phyloP scores from a whole-genome alignment of 2,329 filamentous ascomycete species.

The Aspergillus intermedius region DNA sequence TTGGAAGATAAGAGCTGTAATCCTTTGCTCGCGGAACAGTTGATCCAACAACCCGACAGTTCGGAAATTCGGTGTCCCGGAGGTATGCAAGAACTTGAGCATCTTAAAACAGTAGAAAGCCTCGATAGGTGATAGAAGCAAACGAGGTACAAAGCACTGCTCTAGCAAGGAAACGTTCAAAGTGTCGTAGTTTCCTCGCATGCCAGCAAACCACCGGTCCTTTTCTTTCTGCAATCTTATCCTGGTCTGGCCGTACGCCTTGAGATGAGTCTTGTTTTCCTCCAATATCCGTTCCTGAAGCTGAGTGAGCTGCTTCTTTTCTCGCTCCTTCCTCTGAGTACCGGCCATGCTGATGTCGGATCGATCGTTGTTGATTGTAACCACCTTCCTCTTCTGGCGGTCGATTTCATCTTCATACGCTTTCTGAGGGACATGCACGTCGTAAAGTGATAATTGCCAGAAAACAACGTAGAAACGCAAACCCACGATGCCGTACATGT shows the following conservation, averaged over 20 bases:
- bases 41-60: conserved; percentile 77
- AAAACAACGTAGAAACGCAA: conserved; percentile 83
- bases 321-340: conserved; percentile 60
- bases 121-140: conserved; percentile 76
- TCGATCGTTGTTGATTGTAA: conserved; percentile 63
- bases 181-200: conserved; percentile 56
- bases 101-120: conserved; percentile 84
- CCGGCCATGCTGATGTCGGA: conserved; percentile 64
- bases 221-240: conserved; percentile 69
- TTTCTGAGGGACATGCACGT: conserved; percentile 67
- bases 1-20: conserved; percentile 77
- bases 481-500: conserved; percentile 64
- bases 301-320: conserved; percentile 63
- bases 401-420: conserved; percentile 73
- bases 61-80: conserved; percentile 77
- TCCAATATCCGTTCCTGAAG: conserved; percentile 63
- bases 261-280: conserved; percentile 65
- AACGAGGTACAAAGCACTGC: conserved; percentile 83
- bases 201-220: conserved; percentile 66
- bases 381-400: conserved; percentile 60
- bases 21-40: conserved; percentile 73
- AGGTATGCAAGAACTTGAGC: conserved; percentile 78
- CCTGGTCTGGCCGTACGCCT: conserved; percentile 60
- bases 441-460: conserved; percentile 80
- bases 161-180: conserved; percentile 76